Evolutionary conservation across 2,329 filamentous ascomycete genomes (phyloP).

Genomic region (Talaromyces sp.): DNA sequence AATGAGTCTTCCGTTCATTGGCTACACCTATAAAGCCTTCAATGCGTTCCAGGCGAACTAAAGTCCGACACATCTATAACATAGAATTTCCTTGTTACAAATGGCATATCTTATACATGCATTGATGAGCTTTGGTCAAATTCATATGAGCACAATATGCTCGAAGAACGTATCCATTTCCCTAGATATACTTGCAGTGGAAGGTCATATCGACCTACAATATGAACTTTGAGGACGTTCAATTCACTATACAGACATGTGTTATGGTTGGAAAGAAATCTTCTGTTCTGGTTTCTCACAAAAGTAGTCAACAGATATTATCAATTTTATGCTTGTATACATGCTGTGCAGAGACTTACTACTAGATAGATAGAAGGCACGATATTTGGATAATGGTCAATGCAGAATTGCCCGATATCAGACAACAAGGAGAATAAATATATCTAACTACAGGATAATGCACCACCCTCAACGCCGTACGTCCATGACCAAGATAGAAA

Average conservation of each 20-base stretch:
- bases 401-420: neutral
- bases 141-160: neutral
- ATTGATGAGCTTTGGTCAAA: slow-evolving; percentile 1
- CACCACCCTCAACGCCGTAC: neutral
- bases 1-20: slow-evolving; percentile 94
- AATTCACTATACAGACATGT: neutral
- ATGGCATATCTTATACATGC: neutral
- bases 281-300: neutral
- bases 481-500: neutral
- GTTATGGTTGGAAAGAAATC: neutral
- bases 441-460: neutral
- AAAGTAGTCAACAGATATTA: neutral
- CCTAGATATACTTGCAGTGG: slow-evolving; percentile 8
- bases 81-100: neutral
- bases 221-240: neutral
- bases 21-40: slow-evolving; percentile 98
- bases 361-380: neutral
- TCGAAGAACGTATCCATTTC: neutral
- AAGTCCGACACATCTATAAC: slow-evolving; percentile 15
- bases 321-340: neutral
- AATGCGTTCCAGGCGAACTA: slow-evolving; percentile 58
- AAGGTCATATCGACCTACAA: neutral
- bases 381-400: neutral
- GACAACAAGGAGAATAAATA: neutral
- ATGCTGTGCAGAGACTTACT: neutral